Conservation (phyloP, 2,329 filamentous ascomycete species). For the Colletotrichum kahawae region DNA sequence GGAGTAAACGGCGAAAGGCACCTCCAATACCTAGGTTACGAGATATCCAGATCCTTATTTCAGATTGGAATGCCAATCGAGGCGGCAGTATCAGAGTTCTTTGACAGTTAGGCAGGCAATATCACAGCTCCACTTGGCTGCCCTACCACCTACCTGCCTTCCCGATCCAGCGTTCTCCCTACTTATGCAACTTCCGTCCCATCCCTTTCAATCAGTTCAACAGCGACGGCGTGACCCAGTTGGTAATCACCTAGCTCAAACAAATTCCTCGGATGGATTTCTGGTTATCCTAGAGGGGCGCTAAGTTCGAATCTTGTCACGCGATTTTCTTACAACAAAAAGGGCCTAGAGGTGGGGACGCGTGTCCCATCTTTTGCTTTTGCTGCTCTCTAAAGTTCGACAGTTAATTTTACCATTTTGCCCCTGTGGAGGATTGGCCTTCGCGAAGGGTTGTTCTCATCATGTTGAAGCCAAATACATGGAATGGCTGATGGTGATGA, state of each 20-base stretch:
- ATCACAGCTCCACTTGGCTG: not conserved
- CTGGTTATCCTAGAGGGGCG: not conserved
- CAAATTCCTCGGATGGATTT: not conserved
- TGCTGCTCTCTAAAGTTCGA: not conserved
- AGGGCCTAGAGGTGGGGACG: not conserved
- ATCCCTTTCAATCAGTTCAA: not conserved
- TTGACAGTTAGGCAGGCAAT: not conserved
- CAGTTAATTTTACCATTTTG: not conserved
- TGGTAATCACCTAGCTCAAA: not conserved
- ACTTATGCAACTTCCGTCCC: not conserved
- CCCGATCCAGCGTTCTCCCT: not conserved
- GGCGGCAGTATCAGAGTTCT: not conserved
- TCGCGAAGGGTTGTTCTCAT: no score
- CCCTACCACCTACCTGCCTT: not conserved
- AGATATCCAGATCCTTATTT: not conserved
- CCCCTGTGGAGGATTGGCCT: no score
- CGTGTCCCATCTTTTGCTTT: not conserved
- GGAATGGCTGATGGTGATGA: not conserved
- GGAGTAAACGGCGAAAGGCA: not conserved
- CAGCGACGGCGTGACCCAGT: not conserved
- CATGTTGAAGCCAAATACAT: fast-evolving
- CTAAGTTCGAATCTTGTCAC: not conserved
- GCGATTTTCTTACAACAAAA: not conserved
- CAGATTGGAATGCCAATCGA: not conserved
- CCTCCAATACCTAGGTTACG: not conserved